These are phyloP conservation scores for Lenwebbia sp. DNA, from an alignment of 345 rosid species.

Conservation along the genomic window DNA sequence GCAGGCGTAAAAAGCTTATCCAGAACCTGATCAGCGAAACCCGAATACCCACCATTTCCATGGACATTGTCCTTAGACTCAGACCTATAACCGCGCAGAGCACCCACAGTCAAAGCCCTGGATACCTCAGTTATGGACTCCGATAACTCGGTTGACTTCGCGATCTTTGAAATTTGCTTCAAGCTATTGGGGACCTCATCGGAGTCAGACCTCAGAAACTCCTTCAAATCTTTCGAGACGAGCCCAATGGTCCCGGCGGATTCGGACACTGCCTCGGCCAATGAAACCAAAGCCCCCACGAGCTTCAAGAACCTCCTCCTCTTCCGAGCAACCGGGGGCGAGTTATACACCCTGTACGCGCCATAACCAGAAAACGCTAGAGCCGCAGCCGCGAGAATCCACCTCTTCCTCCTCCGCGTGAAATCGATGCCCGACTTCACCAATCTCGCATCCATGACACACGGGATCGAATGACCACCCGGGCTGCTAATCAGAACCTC, in stretches of 20 bases:
- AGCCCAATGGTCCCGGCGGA: constrained; percentile 40
- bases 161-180: constrained; percentile 59
- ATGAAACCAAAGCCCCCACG: constrained; percentile 33
- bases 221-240: constrained; percentile 43
- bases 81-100: constrained; percentile 25
- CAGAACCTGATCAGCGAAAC: constrained; percentile 38
- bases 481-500: background rate
- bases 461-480: background rate
- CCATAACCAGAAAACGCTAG: constrained; percentile 39
- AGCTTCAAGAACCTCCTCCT: constrained; percentile 40
- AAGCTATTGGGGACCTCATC: constrained; percentile 65
- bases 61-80: constrained; percentile 6
- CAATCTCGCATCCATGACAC: constrained; percentile 41
- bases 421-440: constrained; percentile 34
- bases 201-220: constrained; percentile 47
- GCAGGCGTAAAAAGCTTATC: constrained; percentile 54
- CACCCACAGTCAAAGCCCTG: constrained; percentile 45
- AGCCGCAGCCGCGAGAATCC: constrained; percentile 30
- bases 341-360: constrained; percentile 48
- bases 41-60: constrained; percentile 10
- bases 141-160: constrained; percentile 44
- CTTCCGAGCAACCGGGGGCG: constrained; percentile 38
- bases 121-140: constrained; percentile 28
- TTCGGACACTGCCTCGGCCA: constrained; percentile 50
- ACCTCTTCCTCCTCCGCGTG: constrained; percentile 35